These are phyloP conservation scores for Talaromyces funiculosus DNA, from an alignment of 2,329 filamentous ascomycete genomes.

Conservation along the genomic window DNA sequence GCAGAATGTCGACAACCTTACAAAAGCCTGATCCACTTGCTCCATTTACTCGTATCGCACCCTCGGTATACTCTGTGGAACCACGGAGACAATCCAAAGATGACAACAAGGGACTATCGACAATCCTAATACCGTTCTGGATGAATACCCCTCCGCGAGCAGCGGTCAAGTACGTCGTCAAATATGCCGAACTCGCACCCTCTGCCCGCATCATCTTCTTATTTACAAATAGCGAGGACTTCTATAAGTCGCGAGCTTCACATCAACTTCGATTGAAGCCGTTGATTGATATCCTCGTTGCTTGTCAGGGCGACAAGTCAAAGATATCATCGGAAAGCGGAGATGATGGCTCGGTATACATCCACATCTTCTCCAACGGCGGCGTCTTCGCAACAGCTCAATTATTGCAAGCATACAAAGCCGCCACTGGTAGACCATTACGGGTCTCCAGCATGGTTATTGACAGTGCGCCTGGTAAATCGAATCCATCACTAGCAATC, in stretches of 20 bases:
- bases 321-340: background rate
- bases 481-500: constrained; percentile 21
- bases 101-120: constrained; percentile 19
- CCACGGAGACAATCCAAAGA: constrained; percentile 15
- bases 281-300: constrained; percentile 30
- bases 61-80: constrained; percentile 37
- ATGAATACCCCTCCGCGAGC: constrained; percentile 42
- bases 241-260: constrained; percentile 24
- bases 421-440: constrained; percentile 28
- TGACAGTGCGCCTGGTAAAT: constrained; percentile 43
- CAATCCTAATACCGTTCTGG: constrained; percentile 46
- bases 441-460: constrained; percentile 40
- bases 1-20: background rate
- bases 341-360: constrained; percentile 22
- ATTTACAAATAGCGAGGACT: constrained; percentile 30
- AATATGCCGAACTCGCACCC: constrained; percentile 42
- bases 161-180: constrained; percentile 44
- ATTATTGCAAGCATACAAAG: constrained; percentile 36
- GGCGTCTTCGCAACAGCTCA: constrained; percentile 37
- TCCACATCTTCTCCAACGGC: constrained; percentile 50
- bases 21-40: constrained; percentile 1
- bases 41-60: constrained; percentile 25
- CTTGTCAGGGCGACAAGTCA: constrained; percentile 16
- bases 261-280: constrained; percentile 29
- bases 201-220: constrained; percentile 41